phyloP scores from a whole-genome alignment of 164 flowering plant species.

The Paratinospora sagittata region DNA sequence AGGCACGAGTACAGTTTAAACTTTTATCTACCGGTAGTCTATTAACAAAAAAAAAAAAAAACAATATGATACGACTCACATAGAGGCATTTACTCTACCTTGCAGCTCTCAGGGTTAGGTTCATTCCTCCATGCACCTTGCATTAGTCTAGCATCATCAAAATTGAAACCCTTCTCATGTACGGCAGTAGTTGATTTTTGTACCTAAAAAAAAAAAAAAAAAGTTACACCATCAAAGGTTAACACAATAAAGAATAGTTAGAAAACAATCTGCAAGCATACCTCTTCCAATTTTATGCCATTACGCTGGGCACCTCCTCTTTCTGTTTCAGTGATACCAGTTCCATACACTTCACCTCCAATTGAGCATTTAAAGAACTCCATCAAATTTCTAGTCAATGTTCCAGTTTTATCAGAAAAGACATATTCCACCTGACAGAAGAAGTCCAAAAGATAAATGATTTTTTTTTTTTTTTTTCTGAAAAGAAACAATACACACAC shows the following conservation, averaged over 20 bases:
- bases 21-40: background rate
- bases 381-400: constrained; percentile 90
- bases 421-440: constrained; percentile 81
- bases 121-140: constrained; percentile 98
- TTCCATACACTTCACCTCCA: constrained; percentile 86
- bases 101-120: constrained; percentile 77
- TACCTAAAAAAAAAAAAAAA: constrained; percentile 28
- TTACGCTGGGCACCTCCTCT: constrained; percentile 60
- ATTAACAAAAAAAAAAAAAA: background rate
- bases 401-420: constrained; percentile 97
- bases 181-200: constrained; percentile 36
- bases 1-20: no score
- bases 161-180: constrained; percentile 89
- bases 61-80: background rate
- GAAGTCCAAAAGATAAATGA: background rate
- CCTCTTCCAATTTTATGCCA: constrained; percentile 64
- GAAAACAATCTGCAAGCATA: constrained; percentile 14
- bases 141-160: constrained; percentile 91
- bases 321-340: constrained; percentile 89
- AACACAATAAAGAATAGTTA: background rate
- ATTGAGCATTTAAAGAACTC: constrained; percentile 97
- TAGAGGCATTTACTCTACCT: constrained; percentile 37
- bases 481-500: no score
- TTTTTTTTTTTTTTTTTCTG: no score
- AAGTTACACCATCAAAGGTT: background rate